Evolutionary conservation across 257 asterid species (phyloP), one percentile per base, ranked within the genome.

Genomic region (Fraxinus cuspidata): DNA sequence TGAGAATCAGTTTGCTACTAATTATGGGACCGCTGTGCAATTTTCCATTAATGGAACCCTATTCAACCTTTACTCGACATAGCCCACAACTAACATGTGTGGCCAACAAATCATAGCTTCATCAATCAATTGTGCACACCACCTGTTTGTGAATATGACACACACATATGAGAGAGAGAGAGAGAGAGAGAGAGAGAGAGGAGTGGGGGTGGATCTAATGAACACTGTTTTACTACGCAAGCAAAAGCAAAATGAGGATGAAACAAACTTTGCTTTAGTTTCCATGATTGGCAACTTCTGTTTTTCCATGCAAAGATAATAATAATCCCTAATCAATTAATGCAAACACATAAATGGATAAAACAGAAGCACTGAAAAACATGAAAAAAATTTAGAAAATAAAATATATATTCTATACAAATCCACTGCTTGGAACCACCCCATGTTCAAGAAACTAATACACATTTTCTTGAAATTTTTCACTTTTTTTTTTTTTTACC

Each of bases 251-350:
- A 56, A 58, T 29, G 25, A 12, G 19, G 70, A 29, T 38, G 35
- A 63, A 63, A 25, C 69, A 63, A 63, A 63, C 32, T 63, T 63
- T 63, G 69, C 70, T 60, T 40, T 37, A 37, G 47, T 40, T 70
- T 72, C 81, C 86, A 34, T 37, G 74, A 77, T 76, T 79, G 77
- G 73, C 72, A 79, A 23, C 74, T 51, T 65, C 79, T 28, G 70
- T 58, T 77, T 73, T 40, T 71, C 69, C 69, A 63, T 63, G 69
- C 69, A 63, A 63, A 19, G 64, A 19, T 27, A 27, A n/a, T 2
- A 42, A 42, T 23, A 16, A 23, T 27, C 19, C 69, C 35, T 63
- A 25, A 27, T 63, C 69, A 23, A 27, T 25, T 63, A 27, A 25
- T 63, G 69, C 18, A 82, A 42, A 77, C 60, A 42, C 77, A 74